These are phyloP conservation scores for Neocucurbitaria cava DNA, from an alignment of 2,329 filamentous ascomycete genomes.

Conservation along the genomic window DNA sequence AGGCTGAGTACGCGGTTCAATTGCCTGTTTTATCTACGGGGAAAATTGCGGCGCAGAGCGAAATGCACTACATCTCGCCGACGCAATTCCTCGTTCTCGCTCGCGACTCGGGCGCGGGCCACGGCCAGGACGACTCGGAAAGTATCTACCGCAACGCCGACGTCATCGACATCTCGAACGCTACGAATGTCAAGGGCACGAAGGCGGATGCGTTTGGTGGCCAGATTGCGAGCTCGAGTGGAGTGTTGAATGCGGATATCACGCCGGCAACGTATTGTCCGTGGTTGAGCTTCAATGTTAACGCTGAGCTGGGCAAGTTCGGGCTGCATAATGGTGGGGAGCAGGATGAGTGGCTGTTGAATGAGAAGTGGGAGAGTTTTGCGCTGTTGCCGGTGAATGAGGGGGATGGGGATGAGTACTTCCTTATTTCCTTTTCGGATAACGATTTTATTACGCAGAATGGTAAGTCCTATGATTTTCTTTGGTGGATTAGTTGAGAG, in stretches of 20 bases:
- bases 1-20: constrained; percentile 70
- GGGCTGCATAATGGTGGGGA: constrained; percentile 72
- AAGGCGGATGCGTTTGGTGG: constrained; percentile 47
- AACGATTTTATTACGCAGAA: constrained; percentile 80
- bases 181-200: constrained; percentile 66
- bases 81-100: constrained; percentile 72
- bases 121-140: constrained; percentile 59
- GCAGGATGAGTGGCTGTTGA: constrained; percentile 66
- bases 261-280: constrained; percentile 67
- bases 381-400: constrained; percentile 64
- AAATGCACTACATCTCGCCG: constrained; percentile 69
- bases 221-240: constrained; percentile 57
- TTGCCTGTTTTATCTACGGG: constrained; percentile 65
- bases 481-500: no score
- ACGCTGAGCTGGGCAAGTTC: constrained; percentile 69
- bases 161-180: constrained; percentile 68
- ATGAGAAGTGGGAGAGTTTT: constrained; percentile 80
- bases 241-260: constrained; percentile 62
- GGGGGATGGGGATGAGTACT: constrained; percentile 66
- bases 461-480: constrained; percentile 52
- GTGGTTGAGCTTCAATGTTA: constrained; percentile 73
- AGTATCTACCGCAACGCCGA: constrained; percentile 74
- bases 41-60: constrained; percentile 70
- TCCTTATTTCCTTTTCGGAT: constrained; percentile 71
- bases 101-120: constrained; percentile 68